Base-by-base conservation (phyloP, 441 rosid genomes). In the Codiaeum variegatum region DNA sequence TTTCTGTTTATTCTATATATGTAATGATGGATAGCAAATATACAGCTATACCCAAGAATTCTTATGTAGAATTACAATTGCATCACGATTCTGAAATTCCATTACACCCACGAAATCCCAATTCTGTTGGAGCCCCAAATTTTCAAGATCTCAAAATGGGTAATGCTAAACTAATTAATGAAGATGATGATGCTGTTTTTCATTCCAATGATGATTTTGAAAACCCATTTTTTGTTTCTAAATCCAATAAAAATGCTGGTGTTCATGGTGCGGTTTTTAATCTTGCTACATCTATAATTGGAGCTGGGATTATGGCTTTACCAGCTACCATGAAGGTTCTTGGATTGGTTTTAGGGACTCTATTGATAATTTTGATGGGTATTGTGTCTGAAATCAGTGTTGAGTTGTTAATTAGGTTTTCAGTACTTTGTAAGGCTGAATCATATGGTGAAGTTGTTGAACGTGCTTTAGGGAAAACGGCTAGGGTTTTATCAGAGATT, bases 221-320 rank as follows among this genome's bases (percentile, higher is more conserved):
- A 66, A 80, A 82, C 16, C 73, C 86, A 7, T 83, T 81, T 54
- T 77, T 74, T 63, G 34, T 26, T 21, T 82, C 69, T 18, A 82
- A 79, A 74, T 55, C 81, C 26, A 42, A 61, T 54, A 44, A 70
- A n/a, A 92, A 88, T 63, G 87, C 97, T 74, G 91, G 90, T 9
- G 47, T 90, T 62, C 76, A 81, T 52, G 98, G 99, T 10, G 98
- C 98, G 1, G 98, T 95, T 74, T 95, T 92, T 64, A 95, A 95
- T 69, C 92, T 95, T 67, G 81, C 99, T 59, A 95, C 99, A 4
- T 66, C 99, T 0, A 80, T 95, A 73, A 88, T 95, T 76, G 99
- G 99, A 24, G 99, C 99, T 18, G 99, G 99, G 59, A 92, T 94
- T 66, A 94, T 94, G 99, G 97, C 99, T 76, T 83, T 95, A 77